Evolutionary conservation across 495 filamentous ascomycete species (phyloP).

Genomic region (Trichocladium uniseriatum): DNA sequence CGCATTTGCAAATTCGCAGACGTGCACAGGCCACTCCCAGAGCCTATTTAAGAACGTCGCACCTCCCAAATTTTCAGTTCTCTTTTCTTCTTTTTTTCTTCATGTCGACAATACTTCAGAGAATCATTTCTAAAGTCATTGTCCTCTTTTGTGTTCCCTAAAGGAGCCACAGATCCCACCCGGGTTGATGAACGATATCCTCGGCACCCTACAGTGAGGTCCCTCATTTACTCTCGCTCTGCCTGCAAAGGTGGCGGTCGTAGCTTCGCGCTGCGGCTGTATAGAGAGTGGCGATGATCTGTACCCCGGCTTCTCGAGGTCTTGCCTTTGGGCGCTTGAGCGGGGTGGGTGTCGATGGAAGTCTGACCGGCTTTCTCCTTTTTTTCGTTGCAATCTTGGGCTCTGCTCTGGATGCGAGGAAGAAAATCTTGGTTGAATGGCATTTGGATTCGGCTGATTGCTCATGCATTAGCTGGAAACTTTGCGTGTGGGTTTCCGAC

Average conservation of each 20-base stretch:
- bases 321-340: constrained; percentile 46
- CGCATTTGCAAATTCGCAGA: constrained; percentile 4
- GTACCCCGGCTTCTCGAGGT: constrained; percentile 40
- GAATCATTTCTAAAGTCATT: constrained; percentile 89
- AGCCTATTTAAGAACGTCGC: neutral
- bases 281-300: constrained; percentile 59
- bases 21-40: constrained; percentile 4
- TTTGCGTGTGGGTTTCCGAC: too few species aligned
- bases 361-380: constrained; percentile 49
- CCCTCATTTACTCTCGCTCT: constrained; percentile 37
- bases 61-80: neutral
- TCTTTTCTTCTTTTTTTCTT: constrained; percentile 14
- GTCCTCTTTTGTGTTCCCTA: constrained; percentile 71
- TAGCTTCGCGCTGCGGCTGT: constrained; percentile 28
- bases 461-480: neutral
- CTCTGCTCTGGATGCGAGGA: constrained; percentile 33
- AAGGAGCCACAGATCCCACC: constrained; percentile 55
- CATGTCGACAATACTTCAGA: constrained; percentile 58
- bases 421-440: constrained; percentile 19
- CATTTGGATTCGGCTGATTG: neutral
- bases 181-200: constrained; percentile 55
- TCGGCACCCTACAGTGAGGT: constrained; percentile 52
- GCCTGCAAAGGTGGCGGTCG: constrained; percentile 43
- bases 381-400: constrained; percentile 41
- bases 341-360: constrained; percentile 54